Evolutionary conservation across 2,329 filamentous ascomycete species (phyloP).

Genomic region (Pleurostoma richardsiae): DNA sequence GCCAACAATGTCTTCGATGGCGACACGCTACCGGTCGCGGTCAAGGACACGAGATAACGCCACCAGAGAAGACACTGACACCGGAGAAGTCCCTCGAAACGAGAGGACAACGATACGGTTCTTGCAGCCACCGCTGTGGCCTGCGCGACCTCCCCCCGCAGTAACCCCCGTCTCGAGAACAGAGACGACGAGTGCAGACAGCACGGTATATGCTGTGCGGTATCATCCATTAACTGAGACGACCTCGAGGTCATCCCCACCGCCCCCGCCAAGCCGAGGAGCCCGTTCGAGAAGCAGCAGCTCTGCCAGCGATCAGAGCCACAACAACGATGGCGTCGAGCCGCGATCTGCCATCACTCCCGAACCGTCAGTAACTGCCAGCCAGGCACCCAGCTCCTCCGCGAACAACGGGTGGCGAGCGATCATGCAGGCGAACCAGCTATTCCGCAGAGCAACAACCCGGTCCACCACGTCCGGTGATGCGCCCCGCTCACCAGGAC

Average conservation of each 20-base stretch:
- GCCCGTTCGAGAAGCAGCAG: conserved; percentile 28
- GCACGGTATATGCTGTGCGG: conserved; percentile 58
- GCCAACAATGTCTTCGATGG: conserved; percentile 34
- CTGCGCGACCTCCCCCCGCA: conserved; percentile 48
- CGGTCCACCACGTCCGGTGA: conserved; percentile 4
- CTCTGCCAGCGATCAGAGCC: conserved; percentile 15
- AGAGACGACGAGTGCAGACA: conserved; percentile 59
- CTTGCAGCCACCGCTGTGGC: conserved; percentile 47
- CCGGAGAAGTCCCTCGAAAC: conserved; percentile 14
- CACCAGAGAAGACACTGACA: conserved; percentile 6
- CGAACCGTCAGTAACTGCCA: conserved; percentile 9
- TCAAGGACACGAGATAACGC: conserved; percentile 13
- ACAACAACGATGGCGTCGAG: conserved; percentile 5
- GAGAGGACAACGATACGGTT: conserved; percentile 21
- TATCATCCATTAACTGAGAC: conserved; percentile 55
- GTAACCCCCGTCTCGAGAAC: conserved; percentile 55
- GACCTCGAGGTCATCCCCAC: conserved; percentile 40
- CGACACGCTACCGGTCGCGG: conserved; percentile 28
- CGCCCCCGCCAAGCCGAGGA: conserved; percentile 11
- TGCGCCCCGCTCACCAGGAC: neutral
- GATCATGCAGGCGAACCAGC: conserved; percentile 20
- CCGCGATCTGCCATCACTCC: conserved; percentile 4
- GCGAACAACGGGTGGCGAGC: conserved; percentile 20
- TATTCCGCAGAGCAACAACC: conserved; percentile 16
- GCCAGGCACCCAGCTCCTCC: conserved; percentile 10